These are phyloP conservation scores for Trichosporon sp. DNA, from an alignment of 1,284 basidiomycete species.

Conservation along the genomic window DNA sequence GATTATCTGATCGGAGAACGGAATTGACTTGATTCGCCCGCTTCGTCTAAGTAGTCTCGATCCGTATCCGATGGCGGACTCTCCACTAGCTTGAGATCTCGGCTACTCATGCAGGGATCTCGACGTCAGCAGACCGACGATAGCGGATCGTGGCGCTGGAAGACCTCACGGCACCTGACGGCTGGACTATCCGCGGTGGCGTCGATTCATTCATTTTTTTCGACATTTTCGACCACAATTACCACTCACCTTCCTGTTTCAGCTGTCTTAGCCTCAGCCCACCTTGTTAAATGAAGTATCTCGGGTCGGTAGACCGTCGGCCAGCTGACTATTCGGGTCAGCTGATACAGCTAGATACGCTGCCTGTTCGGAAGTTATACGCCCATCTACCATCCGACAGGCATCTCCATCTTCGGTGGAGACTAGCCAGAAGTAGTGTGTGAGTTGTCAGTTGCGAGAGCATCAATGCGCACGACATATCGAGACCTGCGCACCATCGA, in stretches of 20 bases:
- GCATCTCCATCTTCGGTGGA: no score
- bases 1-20: no score
- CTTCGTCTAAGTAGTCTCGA: no score
- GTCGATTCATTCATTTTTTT: slow-evolving; percentile 6
- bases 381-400: background rate
- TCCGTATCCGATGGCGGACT: background rate
- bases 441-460: background rate
- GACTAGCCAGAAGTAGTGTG: background rate
- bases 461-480: no score
- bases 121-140: slow-evolving; percentile 4
- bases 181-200: background rate
- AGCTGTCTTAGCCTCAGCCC: background rate
- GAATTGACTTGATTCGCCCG: background rate
- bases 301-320: background rate
- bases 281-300: background rate
- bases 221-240: background rate
- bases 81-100: background rate
- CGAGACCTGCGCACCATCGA: no score
- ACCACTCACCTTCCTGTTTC: background rate
- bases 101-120: background rate
- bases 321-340: background rate
- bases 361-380: background rate
- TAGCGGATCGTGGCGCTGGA: background rate
- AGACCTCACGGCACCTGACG: background rate
- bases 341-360: background rate